Percentiles rank a stretch among this genome's conserved stretches.
Conservation (phyloP, 2,329 filamentous ascomycete genomes). For the Sarocladium strictum region DNA sequence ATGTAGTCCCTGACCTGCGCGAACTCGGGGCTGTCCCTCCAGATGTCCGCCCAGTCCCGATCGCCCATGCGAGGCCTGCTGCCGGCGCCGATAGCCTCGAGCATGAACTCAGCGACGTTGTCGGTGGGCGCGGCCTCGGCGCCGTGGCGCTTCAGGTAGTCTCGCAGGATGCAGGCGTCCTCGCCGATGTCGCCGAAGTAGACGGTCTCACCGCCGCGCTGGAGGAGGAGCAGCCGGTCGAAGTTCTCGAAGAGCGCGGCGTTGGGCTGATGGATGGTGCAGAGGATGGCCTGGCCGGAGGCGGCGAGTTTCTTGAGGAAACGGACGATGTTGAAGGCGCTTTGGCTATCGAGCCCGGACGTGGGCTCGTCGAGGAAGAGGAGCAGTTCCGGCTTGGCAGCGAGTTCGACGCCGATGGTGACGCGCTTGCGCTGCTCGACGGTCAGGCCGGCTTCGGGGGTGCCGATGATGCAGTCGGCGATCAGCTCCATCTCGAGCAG, state of each 20-base stretch:
- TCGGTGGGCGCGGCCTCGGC: constrained; percentile 51
- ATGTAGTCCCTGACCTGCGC: constrained; percentile 62
- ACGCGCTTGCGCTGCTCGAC: constrained; percentile 65
- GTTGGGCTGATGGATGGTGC: constrained; percentile 88
- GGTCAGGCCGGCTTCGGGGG: constrained; percentile 62
- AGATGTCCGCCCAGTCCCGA: constrained; percentile 75
- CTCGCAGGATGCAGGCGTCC: constrained; percentile 65
- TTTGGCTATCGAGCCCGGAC: constrained; percentile 57
- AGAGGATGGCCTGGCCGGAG: constrained; percentile 83
- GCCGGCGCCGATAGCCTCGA: constrained; percentile 76
- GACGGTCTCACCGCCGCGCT: constrained; percentile 72
- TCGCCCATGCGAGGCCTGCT: constrained; percentile 65
- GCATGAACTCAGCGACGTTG: constrained; percentile 72
- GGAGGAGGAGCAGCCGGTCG: constrained; percentile 72
- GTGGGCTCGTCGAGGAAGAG: constrained; percentile 78
- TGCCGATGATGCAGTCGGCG: constrained; percentile 53
- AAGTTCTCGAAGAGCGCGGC: constrained; percentile 84
- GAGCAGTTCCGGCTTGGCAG: constrained; percentile 71
- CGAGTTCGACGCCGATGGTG: constrained; percentile 88
- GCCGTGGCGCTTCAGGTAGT: constrained; percentile 54
- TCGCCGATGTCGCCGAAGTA: constrained; percentile 83
- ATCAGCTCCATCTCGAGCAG: constrained; percentile 54
- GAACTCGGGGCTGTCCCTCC: constrained; percentile 67
- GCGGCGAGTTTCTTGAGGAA: constrained; percentile 71
- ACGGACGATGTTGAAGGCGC: constrained; percentile 70